Evolutionary conservation across 176 grass and related monocot genomes (phyloP).

Genomic region (Oryza glumipatula): DNA sequence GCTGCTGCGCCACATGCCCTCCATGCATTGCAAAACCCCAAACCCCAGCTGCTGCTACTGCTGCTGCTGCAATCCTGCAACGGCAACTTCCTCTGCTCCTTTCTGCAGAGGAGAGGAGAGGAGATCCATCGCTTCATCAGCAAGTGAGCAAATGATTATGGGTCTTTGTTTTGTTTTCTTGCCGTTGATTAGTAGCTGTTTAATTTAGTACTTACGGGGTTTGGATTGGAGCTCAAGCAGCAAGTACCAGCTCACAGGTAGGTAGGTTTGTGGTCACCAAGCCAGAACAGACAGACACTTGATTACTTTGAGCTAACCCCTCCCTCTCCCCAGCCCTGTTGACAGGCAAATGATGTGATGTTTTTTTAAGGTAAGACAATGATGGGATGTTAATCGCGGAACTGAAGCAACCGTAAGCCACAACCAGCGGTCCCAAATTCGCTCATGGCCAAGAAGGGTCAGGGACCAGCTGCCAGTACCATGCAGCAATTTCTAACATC

Average conservation of each 20-base stretch:
- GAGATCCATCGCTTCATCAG: background rate
- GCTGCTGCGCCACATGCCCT: background rate
- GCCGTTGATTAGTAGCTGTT: background rate
- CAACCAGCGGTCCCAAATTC: conserved; percentile 28
- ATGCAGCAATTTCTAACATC: background rate
- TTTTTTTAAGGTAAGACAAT: conserved; percentile 1
- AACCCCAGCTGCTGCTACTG: background rate
- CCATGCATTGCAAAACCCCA: background rate
- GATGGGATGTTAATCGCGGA: conserved; percentile 28
- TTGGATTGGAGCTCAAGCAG: background rate
- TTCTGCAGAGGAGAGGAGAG: background rate
- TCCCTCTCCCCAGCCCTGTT: background rate
- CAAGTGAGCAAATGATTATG: background rate
- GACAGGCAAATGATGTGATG: conserved; percentile 3
- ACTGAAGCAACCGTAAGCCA: conserved; percentile 22
- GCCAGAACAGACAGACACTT: background rate
- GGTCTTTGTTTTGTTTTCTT: background rate
- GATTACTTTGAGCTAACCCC: conserved; percentile 10
- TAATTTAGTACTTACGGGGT: background rate
- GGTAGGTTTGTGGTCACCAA: background rate
- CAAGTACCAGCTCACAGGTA: background rate
- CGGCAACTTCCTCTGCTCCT: background rate
- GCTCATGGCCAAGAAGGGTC: background rate
- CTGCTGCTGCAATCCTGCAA: background rate
- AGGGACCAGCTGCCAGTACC: conserved; percentile 7